phyloP scores from a whole-genome alignment of 1,139 yeast genomes.

The Suhomyces panamericanus region DNA sequence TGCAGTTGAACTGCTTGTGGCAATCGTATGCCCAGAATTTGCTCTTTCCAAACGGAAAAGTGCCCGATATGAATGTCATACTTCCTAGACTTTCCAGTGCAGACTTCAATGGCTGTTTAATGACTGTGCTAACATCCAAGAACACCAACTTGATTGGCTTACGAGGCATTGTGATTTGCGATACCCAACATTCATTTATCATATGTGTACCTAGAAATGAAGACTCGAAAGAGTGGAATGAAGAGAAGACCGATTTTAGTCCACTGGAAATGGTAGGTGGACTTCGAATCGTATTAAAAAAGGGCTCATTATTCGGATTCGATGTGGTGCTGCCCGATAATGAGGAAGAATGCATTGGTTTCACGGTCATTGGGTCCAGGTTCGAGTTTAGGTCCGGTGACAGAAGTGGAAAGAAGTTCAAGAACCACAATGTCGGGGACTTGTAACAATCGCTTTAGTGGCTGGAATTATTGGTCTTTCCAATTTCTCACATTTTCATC shows the following conservation, averaged over 20 bases:
- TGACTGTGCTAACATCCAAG: constrained; percentile 59
- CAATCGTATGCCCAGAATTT: constrained; percentile 56
- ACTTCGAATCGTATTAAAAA: constrained; percentile 57
- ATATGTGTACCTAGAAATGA: constrained; percentile 53
- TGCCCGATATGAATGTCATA: constrained; percentile 33
- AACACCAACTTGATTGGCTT: constrained; percentile 63
- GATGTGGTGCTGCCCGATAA: constrained; percentile 41
- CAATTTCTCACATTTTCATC: no score
- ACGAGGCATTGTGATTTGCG: constrained; percentile 84
- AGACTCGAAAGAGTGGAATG: constrained; percentile 36
- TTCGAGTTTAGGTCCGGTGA: constrained; percentile 76
- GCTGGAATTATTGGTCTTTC: no score
- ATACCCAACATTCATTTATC: constrained; percentile 74
- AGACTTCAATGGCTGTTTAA: constrained; percentile 77
- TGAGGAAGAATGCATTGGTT: constrained; percentile 44
- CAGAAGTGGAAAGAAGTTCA: constrained; percentile 83
- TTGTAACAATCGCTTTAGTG: constrained; percentile 21
- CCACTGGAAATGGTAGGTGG: constrained; percentile 50
- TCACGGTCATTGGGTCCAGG: constrained; percentile 78
- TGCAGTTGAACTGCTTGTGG: constrained; percentile 61
- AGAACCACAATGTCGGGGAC: constrained; percentile 71
- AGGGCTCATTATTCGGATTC: constrained; percentile 58
- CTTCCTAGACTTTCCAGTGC: constrained; percentile 70
- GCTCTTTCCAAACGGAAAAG: constrained; percentile 33
- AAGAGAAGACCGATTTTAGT: constrained; percentile 17